Base-by-base conservation (phyloP, 805 yeast genomes). In the Saturnispora diversa region DNA sequence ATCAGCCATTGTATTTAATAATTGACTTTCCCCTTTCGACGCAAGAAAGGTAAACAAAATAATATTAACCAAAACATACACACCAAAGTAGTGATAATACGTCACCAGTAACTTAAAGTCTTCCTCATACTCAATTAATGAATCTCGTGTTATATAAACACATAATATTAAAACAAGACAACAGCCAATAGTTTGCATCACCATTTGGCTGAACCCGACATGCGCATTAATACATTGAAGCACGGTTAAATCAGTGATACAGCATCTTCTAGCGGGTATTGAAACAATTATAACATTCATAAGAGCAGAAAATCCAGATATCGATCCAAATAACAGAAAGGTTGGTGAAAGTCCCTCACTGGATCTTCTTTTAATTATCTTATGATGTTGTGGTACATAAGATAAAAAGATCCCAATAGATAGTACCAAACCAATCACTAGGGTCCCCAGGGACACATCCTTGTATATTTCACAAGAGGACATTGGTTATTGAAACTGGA, bases 261-360 rank as follows among this genome's bases (percentile, higher is more conserved):
- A 80, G 56, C 95, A 85, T 23, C 66, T 57, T 22, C 84, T 55
- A 0, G 86, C 83, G 0, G 74, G 69, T 13, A 72, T 59, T 5
- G 83, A 72, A 10, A 84, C 67, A 24, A 84, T 58, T 4, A 78
- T 56, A 35, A 85, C 70, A 52, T 86, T 86, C 15, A 81, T 66
- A 36, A 80, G 60, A 0, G 90, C 76, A 50, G 80, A 71, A 22
- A 78, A 60, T n/a, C 84, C 78, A 16, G 88, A 75, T 35, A 79
- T 58, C 4, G 80, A 72, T 4, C 92, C 92, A 30, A 86, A 67
- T 11, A 85, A 60, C 24, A 85, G 64, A 54, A 77, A 85, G 49
- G 71, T 66, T 10, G 88, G 84, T 5, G 88, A 80, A 17, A 85
- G 63, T 4, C 95, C 95, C 54, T 84, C 87, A 10, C 88, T 76